Evolutionary conservation across 2,329 filamentous ascomycete genomes (phyloP).

Genomic region (Fusarium poae): DNA sequence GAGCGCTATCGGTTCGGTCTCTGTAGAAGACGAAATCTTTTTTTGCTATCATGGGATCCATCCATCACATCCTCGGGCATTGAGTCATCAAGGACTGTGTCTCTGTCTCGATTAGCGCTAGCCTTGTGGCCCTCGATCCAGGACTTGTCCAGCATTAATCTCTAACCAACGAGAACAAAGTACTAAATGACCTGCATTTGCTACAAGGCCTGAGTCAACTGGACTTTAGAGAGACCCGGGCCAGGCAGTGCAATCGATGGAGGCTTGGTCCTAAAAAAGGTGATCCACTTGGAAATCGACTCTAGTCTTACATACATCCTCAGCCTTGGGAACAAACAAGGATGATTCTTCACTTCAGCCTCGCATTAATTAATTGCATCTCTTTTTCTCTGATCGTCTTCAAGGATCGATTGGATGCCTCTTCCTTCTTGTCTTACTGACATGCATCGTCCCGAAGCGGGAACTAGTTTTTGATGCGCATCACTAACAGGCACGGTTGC

Average conservation of each 20-base stretch:
- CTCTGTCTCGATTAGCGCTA: slow-evolving; percentile 5
- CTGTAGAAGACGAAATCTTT: slow-evolving; percentile 1
- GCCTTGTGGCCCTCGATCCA: not conserved
- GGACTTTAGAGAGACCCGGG: not conserved
- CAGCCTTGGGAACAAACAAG: slow-evolving; percentile 42
- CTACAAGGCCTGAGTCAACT: slow-evolving; percentile 16
- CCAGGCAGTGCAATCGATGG: slow-evolving; percentile 43
- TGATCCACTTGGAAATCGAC: not conserved
- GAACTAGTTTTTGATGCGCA: slow-evolving; percentile 36
- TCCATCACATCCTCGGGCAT: slow-evolving; percentile 39
- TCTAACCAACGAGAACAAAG: slow-evolving; percentile 8
- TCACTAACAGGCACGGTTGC: slow-evolving; percentile 19
- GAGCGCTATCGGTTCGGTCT: not conserved
- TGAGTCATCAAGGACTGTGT: slow-evolving; percentile 42
- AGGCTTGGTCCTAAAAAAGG: slow-evolving; percentile 46
- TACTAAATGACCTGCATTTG: slow-evolving; percentile 36
- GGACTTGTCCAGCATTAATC: not conserved
- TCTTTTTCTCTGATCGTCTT: slow-evolving; percentile 27
- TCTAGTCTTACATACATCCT: slow-evolving; percentile 14
- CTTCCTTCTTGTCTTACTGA: slow-evolving; percentile 22
- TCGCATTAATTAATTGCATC: slow-evolving; percentile 31
- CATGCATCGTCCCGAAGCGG: slow-evolving; percentile 39
- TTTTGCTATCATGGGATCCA: slow-evolving; percentile 41
- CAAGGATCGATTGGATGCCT: slow-evolving; percentile 47
- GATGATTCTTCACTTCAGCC: slow-evolving; percentile 36